Percentiles rank a stretch among this genome's conserved stretches.
These are phyloP conservation scores for Calendula officinalis DNA, from an alignment of 129 eudicot genomes.

Conservation along the genomic window DNA sequence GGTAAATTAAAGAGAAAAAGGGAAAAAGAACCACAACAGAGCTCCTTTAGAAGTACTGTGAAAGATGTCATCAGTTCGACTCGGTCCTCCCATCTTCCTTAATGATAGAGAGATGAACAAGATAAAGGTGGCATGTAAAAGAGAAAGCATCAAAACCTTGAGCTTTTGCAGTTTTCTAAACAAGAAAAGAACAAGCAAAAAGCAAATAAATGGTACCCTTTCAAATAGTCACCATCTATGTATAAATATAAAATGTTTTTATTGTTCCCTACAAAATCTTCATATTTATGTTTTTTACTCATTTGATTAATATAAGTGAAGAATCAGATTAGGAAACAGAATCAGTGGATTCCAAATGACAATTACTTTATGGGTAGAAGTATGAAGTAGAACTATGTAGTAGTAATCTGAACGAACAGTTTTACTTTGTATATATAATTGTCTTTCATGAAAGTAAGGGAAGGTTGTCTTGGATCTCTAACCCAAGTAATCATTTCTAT, in stretches of 20 bases:
- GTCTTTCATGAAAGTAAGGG: slow-evolving; percentile 23
- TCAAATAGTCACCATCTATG: slow-evolving; percentile 22
- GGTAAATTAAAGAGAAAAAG: background rate
- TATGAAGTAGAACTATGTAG: too few species aligned
- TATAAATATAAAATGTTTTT: background rate
- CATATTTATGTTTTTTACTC: too few species aligned
- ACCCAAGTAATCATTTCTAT: slow-evolving; percentile 20
- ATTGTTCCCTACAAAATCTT: background rate
- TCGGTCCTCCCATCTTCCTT: slow-evolving; percentile 3
- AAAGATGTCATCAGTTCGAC: background rate
- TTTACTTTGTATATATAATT: too few species aligned
- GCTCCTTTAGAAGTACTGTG: background rate
- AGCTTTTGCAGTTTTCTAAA: slow-evolving; percentile 26
- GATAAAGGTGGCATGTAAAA: slow-evolving; percentile 12
- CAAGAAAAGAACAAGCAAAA: slow-evolving; percentile 23
- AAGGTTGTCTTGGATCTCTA: slow-evolving; percentile 28
- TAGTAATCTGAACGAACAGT: too few species aligned
- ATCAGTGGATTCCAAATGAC: too few species aligned
- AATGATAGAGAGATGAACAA: background rate
- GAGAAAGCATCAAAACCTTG: slow-evolving; percentile 22
- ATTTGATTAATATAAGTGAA: too few species aligned
- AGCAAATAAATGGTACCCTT: slow-evolving; percentile 24
- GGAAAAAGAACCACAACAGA: background rate
- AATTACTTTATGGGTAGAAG: too few species aligned
- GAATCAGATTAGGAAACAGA: too few species aligned